A percentile compares a stretch with the other conserved stretches of the same genome.
Conservation (phyloP, 768 basidiomycete species). For the Postia placenta region DNA sequence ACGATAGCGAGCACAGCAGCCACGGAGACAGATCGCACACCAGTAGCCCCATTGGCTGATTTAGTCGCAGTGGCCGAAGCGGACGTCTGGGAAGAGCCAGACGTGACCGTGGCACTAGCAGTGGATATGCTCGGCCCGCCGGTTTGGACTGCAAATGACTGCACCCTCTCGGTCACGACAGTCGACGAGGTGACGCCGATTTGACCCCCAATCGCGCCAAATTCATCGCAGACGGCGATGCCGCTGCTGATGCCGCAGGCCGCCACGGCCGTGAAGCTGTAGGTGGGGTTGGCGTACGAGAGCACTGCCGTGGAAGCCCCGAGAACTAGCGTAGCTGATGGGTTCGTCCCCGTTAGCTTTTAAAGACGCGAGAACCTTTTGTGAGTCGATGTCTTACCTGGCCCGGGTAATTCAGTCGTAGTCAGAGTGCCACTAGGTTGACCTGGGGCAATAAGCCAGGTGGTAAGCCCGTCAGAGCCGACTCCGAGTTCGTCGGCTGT, state of each 20-base stretch:
- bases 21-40: too few species aligned
- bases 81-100: background rate
- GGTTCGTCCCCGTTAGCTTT: background rate
- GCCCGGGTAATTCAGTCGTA: slow-evolving; percentile 30
- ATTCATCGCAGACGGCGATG: slow-evolving; percentile 22
- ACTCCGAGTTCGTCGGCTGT: slow-evolving; percentile 37
- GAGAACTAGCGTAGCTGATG: slow-evolving; percentile 41
- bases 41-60: too few species aligned
- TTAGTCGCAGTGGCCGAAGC: slow-evolving; percentile 1
- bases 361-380: background rate
- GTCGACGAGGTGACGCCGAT: slow-evolving; percentile 5
- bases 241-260: slow-evolving; percentile 21
- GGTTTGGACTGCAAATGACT: slow-evolving; percentile 23
- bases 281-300: slow-evolving; percentile 25
- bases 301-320: slow-evolving; percentile 34
- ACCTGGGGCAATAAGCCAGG: slow-evolving; percentile 34
- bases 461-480: slow-evolving; percentile 35
- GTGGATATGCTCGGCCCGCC: too few species aligned
- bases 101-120: slow-evolving; percentile 12
- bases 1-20: too few species aligned
- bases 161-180: slow-evolving; percentile 18
- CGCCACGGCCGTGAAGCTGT: slow-evolving; percentile 14
- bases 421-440: slow-evolving; percentile 27
- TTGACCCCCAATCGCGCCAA: slow-evolving; percentile 1
- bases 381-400: slow-evolving; percentile 25